These are phyloP conservation scores for Annulohypoxylon nitens DNA, from an alignment of 495 filamentous ascomycete genomes.

Conservation along the genomic window DNA sequence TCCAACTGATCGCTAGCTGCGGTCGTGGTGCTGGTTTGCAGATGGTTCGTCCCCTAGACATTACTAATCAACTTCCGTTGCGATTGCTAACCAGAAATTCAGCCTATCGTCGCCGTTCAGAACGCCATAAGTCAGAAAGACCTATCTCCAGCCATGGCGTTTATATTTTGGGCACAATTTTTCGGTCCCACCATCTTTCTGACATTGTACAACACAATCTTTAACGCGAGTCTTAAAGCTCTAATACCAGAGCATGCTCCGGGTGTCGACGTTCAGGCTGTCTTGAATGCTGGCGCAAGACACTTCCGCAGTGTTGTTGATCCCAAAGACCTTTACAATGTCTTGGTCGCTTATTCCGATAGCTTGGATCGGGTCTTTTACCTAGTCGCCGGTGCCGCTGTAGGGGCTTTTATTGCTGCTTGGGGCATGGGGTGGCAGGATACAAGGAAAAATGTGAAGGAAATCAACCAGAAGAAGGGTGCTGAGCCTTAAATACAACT, in stretches of 20 bases:
- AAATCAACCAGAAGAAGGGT: conserved; percentile 5
- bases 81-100: not conserved
- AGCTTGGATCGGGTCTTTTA: conserved; percentile 58
- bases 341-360: conserved; percentile 60
- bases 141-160: conserved; percentile 27
- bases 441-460: conserved; percentile 58
- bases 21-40: conserved; percentile 62
- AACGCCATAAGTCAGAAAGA: conserved; percentile 11
- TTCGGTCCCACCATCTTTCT: conserved; percentile 32
- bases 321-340: conserved; percentile 24
- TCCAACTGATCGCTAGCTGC: conserved; percentile 66
- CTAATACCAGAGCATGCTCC: conserved; percentile 39
- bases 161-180: conserved; percentile 23
- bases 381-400: conserved; percentile 49
- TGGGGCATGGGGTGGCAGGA: conserved; percentile 67
- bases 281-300: conserved; percentile 57
- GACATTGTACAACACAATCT: conserved; percentile 29
- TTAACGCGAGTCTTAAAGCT: conserved; percentile 10
- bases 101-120: conserved; percentile 27
- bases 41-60: conserved; percentile 43
- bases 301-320: conserved; percentile 57
- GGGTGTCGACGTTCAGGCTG: conserved; percentile 45
- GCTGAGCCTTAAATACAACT: conserved; percentile 1
- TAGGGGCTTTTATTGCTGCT: conserved; percentile 41
- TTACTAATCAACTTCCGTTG: not conserved